Evolutionary conservation across 1,139 yeast genomes (phyloP).

Genomic region (Candida sanyaensis): DNA sequence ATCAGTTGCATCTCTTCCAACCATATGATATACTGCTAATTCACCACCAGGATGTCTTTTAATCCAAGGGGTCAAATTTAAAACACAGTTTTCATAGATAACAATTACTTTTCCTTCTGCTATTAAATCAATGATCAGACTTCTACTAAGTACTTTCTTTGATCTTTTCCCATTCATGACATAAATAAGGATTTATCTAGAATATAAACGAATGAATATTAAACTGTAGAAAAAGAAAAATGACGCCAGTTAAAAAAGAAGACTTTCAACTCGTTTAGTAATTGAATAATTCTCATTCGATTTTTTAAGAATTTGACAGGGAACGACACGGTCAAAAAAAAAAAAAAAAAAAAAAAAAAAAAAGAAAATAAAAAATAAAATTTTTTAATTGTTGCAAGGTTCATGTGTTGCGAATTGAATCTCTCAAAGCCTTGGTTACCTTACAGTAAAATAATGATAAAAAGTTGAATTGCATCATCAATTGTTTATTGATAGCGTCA

Average conservation of each 20-base stretch:
- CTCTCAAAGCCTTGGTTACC: no score
- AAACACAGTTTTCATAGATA: conserved; percentile 59
- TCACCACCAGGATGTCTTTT: conserved; percentile 87
- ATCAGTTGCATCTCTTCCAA: conserved; percentile 89
- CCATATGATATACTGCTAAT: conserved; percentile 77
- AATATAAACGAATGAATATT: not conserved
- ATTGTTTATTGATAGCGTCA: not conserved
- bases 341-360: no score
- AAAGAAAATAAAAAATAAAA: no score
- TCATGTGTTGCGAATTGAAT: not conserved
- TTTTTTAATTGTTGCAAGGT: not conserved
- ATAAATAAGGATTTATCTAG: not conserved
- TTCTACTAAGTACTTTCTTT: conserved; percentile 15
- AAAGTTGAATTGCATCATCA: not conserved
- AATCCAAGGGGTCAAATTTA: conserved; percentile 72
- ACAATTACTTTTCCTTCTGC: conserved; percentile 71
- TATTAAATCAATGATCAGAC: conserved; percentile 47
- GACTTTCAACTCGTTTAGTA: not conserved
- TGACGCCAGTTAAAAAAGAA: not conserved
- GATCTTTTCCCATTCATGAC: conserved; percentile 1
- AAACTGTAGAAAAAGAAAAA: not conserved
- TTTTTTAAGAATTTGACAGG: not conserved
- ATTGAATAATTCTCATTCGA: conserved; percentile 1
- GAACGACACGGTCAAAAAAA: no score
- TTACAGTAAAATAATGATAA: no score